Conservation (phyloP, 2,329 filamentous ascomycete genomes). For the Aspergillus sp. region DNA sequence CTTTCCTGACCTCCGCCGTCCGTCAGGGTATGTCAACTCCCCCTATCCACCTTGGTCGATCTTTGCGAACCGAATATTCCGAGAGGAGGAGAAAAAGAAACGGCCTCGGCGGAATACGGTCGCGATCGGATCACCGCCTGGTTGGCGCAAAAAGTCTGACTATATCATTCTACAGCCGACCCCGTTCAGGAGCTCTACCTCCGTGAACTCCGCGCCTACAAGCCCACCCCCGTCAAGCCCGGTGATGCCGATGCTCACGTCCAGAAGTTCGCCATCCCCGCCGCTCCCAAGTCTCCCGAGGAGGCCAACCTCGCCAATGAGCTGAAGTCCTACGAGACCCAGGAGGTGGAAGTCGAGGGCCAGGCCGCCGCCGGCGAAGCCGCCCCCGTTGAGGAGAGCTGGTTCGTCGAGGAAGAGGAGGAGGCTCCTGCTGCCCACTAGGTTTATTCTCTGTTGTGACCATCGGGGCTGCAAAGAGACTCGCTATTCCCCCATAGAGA, state of each 20-base stretch:
- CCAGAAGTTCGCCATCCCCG: conserved; percentile 78
- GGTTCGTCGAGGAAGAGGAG: conserved; percentile 76
- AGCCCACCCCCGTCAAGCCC: conserved; percentile 77
- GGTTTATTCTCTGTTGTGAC: conserved; percentile 22
- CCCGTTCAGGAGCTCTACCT: conserved; percentile 98
- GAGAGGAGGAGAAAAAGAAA: too few relatives aligned
- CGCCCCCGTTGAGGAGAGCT: conserved; percentile 64
- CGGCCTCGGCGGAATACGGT: too few relatives aligned
- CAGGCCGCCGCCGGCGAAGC: conserved; percentile 63
- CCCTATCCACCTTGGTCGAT: neutral
- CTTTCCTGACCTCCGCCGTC: conserved; percentile 61
- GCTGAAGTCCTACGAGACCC: conserved; percentile 89
- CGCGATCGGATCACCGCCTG: too few relatives aligned
- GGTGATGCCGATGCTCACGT: conserved; percentile 87
- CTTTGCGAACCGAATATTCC: too few relatives aligned
- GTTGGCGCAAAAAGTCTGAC: conserved; percentile 2
- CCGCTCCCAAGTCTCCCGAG: conserved; percentile 83
- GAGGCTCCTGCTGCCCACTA: conserved; percentile 47
- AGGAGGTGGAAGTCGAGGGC: conserved; percentile 93
- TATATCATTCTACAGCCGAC: conserved; percentile 65
- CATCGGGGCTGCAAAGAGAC: conserved; percentile 22
- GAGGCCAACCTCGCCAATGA: conserved; percentile 89
- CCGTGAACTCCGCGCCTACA: conserved; percentile 93
- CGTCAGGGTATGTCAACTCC: conserved; percentile 56
- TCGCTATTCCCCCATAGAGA: conserved; percentile 20